Conservation (phyloP, 2,329 filamentous ascomycete species). For the Monosporascus cannonballus region DNA sequence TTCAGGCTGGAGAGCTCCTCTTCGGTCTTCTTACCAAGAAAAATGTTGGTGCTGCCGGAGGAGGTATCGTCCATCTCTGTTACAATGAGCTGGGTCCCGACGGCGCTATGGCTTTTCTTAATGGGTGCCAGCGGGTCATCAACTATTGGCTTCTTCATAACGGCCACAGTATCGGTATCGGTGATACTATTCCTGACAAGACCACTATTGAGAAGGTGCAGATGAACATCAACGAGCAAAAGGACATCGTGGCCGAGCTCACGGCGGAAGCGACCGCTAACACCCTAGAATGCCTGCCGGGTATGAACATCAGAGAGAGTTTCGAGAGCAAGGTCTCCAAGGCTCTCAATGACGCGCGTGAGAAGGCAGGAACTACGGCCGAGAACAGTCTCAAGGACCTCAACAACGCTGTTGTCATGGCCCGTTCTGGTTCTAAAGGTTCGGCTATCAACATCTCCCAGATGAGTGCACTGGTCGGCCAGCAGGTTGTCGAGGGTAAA, state of each 20-base stretch:
- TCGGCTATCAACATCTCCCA: slow-evolving; percentile 99
- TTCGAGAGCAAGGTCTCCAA: slow-evolving; percentile 97
- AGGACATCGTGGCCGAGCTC: slow-evolving; percentile 70
- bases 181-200: slow-evolving; percentile 91
- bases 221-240: slow-evolving; percentile 72
- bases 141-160: slow-evolving; percentile 97
- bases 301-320: slow-evolving; percentile 97
- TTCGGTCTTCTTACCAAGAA: slow-evolving; percentile 92
- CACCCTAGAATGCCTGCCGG: slow-evolving; percentile 82
- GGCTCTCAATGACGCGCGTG: slow-evolving; percentile 90
- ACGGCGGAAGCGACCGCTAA: slow-evolving; percentile 78
- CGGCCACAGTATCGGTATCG: slow-evolving; percentile 96
- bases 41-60: slow-evolving; percentile 80
- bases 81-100: slow-evolving; percentile 90
- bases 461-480: slow-evolving; percentile 96
- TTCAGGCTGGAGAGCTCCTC: slow-evolving; percentile 83
- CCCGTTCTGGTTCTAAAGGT: slow-evolving; percentile 93
- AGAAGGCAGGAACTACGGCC: slow-evolving; percentile 88
- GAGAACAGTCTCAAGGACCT: slow-evolving; percentile 89
- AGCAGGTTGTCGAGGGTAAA: slow-evolving; percentile 97
- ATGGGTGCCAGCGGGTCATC: slow-evolving; percentile 88
- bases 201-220: slow-evolving; percentile 80
- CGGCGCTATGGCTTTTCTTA: slow-evolving; percentile 90
- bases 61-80: slow-evolving; percentile 90
- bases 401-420: slow-evolving; percentile 97